These are phyloP conservation scores for Drechslerella coelobrocha DNA, from an alignment of 2,329 filamentous ascomycete species.

Conservation along the genomic window DNA sequence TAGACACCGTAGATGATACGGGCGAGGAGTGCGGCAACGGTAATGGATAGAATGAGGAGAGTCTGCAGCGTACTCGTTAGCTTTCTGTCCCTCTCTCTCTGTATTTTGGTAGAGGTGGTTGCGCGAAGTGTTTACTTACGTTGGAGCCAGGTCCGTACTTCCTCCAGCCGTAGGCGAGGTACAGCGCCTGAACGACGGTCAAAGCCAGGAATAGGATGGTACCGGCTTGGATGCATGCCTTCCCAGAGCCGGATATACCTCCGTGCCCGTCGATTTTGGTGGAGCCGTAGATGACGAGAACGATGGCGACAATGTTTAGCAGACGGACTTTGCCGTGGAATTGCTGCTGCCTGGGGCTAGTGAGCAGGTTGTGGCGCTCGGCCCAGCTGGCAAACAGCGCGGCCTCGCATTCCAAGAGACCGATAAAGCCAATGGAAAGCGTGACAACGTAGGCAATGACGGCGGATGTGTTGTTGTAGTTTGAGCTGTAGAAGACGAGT, in stretches of 20 bases:
- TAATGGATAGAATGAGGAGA: slow-evolving; percentile 15
- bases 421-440: slow-evolving; percentile 42
- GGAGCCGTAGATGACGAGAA: slow-evolving; percentile 32
- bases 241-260: neutral
- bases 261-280: slow-evolving; percentile 15
- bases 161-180: slow-evolving; percentile 23
- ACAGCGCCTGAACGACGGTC: slow-evolving; percentile 33
- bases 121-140: slow-evolving; percentile 9
- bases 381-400: slow-evolving; percentile 43
- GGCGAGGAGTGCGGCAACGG: slow-evolving; percentile 17
- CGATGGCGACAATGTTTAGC: slow-evolving; percentile 34
- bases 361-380: slow-evolving; percentile 26
- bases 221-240: slow-evolving; percentile 37
- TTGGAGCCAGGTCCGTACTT: slow-evolving; percentile 8
- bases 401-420: slow-evolving; percentile 39
- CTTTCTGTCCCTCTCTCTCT: neutral
- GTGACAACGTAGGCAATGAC: slow-evolving; percentile 42
- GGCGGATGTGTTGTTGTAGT: slow-evolving; percentile 33
- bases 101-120: neutral
- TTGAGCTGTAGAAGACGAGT: slow-evolving; percentile 42
- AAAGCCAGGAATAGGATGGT: slow-evolving; percentile 42
- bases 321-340: slow-evolving; percentile 39
- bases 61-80: slow-evolving; percentile 8
- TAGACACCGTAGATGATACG: slow-evolving; percentile 48
- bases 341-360: slow-evolving; percentile 15